phyloP scores from a whole-genome alignment of 306 rosid species.

The Neltuma alba region DNA sequence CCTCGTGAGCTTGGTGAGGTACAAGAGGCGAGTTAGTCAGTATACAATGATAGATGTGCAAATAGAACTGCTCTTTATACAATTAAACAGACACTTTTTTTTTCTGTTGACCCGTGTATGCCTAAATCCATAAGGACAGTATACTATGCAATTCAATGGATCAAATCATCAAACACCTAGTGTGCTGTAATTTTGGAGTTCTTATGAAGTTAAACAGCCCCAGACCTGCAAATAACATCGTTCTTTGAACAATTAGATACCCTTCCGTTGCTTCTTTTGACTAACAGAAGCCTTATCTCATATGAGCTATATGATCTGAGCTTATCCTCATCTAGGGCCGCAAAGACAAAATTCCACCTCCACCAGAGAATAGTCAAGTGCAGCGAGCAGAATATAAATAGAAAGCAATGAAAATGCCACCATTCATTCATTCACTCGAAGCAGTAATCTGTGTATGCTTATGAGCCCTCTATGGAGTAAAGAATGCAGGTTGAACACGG shows the following conservation, averaged over 20 bases:
- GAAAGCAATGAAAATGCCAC: conserved; percentile 19
- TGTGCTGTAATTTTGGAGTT: background rate
- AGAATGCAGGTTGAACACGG: conserved; percentile 29
- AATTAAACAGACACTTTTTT: background rate
- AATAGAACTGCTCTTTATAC: background rate
- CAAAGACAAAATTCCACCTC: conserved; percentile 13
- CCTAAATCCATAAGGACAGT: background rate
- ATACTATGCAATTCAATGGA: background rate
- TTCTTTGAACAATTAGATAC: background rate
- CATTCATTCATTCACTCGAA: background rate
- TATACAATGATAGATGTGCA: background rate
- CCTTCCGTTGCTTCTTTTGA: background rate
- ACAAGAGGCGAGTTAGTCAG: background rate
- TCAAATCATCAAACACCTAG: background rate
- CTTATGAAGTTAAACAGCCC: background rate
- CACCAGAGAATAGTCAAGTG: conserved; percentile 21
- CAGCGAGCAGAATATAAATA: conserved; percentile 17
- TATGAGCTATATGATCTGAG: background rate
- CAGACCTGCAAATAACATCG: background rate
- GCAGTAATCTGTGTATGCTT: background rate
- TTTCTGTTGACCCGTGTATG: background rate
- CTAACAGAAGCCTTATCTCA: background rate
- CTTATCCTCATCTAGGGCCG: conserved; percentile 6
- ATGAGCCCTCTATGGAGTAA: background rate
- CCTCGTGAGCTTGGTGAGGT: background rate